Conservation (phyloP, 306 rosid species). For the Luffa aegyptiaca region DNA sequence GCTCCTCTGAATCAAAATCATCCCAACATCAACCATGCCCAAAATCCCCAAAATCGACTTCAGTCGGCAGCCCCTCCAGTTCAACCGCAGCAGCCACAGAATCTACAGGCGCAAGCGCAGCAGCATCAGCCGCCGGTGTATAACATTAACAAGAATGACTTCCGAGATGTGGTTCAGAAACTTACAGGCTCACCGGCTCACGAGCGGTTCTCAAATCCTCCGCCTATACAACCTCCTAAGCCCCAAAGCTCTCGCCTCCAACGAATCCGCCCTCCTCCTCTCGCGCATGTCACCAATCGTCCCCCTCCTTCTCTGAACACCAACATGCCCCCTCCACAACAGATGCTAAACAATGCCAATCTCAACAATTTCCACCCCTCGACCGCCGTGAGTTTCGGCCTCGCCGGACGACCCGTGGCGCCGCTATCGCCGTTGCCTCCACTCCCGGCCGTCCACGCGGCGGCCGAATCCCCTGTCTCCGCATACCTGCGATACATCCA, state of each 20-base stretch:
- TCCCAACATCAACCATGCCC: constrained; percentile 1
- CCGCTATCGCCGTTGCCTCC: constrained; percentile 92
- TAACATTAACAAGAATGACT: constrained; percentile 92
- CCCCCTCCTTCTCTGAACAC: constrained; percentile 38
- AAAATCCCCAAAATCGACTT: constrained; percentile 8
- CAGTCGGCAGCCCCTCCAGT: constrained; percentile 12
- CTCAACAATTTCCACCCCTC: constrained; percentile 14
- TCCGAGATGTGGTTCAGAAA: constrained; percentile 91
- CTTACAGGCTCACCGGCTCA: constrained; percentile 95
- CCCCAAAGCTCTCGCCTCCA: constrained; percentile 79
- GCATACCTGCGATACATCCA: constrained; percentile 79
- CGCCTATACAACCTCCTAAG: constrained; percentile 62
- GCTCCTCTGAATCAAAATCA: constrained; percentile 12
- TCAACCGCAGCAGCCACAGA: constrained; percentile 16
- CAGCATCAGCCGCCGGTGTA: constrained; percentile 95
- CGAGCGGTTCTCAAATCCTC: constrained; percentile 61
- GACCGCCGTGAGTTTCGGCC: constrained; percentile 17
- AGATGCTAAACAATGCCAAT: constrained; percentile 8
- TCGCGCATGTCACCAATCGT: constrained; percentile 52
- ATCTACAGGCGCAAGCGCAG: constrained; percentile 7
- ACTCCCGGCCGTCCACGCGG: constrained; percentile 68
- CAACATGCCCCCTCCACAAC: constrained; percentile 22
- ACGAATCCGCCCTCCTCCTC: constrained; percentile 91
- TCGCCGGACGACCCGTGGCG: constrained; percentile 35
- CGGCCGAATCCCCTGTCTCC: constrained; percentile 90